Conservation (phyloP, 1,284 basidiomycete species). For the Apiotrichum laibachii region DNA sequence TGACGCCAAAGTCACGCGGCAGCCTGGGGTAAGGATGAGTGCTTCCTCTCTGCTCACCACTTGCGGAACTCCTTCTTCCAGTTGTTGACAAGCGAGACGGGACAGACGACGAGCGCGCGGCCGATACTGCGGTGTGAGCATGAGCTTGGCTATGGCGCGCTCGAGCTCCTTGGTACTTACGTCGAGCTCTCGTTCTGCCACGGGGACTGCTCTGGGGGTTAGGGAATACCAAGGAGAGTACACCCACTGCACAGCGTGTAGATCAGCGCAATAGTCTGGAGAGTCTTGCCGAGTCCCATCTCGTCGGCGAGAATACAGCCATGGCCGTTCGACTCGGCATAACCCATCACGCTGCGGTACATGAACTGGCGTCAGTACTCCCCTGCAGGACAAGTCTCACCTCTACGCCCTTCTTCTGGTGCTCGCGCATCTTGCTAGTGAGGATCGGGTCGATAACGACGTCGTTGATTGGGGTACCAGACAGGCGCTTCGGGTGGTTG, state of each 20-base stretch:
- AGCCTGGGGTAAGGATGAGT: slow-evolving; percentile 7
- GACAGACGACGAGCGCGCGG: slow-evolving; percentile 89
- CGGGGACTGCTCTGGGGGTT: slow-evolving; percentile 65
- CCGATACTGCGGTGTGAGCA: slow-evolving; percentile 52
- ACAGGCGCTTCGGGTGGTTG: slow-evolving; percentile 66
- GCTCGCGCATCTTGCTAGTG: slow-evolving; percentile 71
- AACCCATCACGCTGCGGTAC: slow-evolving; percentile 94
- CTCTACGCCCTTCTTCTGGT: slow-evolving; percentile 79
- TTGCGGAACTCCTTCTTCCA: slow-evolving; percentile 96
- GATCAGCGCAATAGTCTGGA: slow-evolving; percentile 77
- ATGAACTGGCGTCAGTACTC: slow-evolving; percentile 61
- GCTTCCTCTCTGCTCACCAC: slow-evolving; percentile 59
- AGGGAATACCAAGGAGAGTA: slow-evolving; percentile 5
- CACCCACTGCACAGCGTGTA: slow-evolving; percentile 80
- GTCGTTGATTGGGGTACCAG: slow-evolving; percentile 58
- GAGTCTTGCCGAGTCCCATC: slow-evolving; percentile 91
- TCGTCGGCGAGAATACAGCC: slow-evolving; percentile 98
- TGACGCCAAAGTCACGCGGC: slow-evolving; percentile 54
- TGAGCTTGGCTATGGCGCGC: neutral
- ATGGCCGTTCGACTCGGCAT: slow-evolving; percentile 73
- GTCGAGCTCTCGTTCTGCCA: slow-evolving; percentile 61
- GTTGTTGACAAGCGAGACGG: slow-evolving; percentile 90
- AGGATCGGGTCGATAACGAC: slow-evolving; percentile 95
- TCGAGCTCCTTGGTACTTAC: slow-evolving; percentile 23
- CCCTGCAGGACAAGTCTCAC: slow-evolving; percentile 23